Percentiles rank a stretch among this genome's conserved stretches.
Conservation (phyloP, 2,329 filamentous ascomycete genomes). For the Aspergillus fischeri region DNA sequence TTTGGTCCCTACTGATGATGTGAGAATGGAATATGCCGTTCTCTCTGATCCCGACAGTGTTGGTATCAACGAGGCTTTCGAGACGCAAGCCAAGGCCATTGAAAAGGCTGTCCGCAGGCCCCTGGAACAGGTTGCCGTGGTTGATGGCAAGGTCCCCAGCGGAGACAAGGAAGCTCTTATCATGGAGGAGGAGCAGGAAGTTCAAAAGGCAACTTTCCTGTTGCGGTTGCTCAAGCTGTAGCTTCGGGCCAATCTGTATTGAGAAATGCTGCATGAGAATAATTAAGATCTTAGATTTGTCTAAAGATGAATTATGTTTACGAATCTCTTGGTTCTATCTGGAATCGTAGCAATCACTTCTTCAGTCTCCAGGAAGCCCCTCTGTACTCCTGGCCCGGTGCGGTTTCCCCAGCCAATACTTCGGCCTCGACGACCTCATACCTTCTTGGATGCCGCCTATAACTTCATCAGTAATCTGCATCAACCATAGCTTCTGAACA, state of each 20-base stretch:
- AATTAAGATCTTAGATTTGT: not conserved
- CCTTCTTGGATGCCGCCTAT: slow-evolving; percentile 52
- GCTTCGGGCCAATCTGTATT: slow-evolving; percentile 12
- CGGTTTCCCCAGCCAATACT: not conserved
- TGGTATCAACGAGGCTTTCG: slow-evolving; percentile 67
- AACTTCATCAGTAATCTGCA: slow-evolving; percentile 6
- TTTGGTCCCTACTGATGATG: slow-evolving; percentile 84
- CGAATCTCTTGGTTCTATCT: not conserved
- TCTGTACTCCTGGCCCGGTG: not conserved
- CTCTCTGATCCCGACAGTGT: slow-evolving; percentile 73
- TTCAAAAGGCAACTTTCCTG: slow-evolving; percentile 77
- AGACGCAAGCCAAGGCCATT: slow-evolving; percentile 63
- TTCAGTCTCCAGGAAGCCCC: not conserved
- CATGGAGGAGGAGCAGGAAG: slow-evolving; percentile 77
- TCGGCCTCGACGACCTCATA: slow-evolving; percentile 17
- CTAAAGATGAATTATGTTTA: not conserved
- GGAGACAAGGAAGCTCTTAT: slow-evolving; percentile 60
- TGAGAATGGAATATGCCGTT: slow-evolving; percentile 89
- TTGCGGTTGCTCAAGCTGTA: slow-evolving; percentile 71
- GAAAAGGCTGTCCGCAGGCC: slow-evolving; percentile 74
- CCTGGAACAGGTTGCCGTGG: slow-evolving; percentile 63
- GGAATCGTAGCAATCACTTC: not conserved
- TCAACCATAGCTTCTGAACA: not conserved
- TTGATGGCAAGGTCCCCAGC: slow-evolving; percentile 55
- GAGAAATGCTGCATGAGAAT: not conserved